These are phyloP conservation scores for Spergularia bocconei DNA, from an alignment of 148 eudicot genomes.

Conservation along the genomic window DNA sequence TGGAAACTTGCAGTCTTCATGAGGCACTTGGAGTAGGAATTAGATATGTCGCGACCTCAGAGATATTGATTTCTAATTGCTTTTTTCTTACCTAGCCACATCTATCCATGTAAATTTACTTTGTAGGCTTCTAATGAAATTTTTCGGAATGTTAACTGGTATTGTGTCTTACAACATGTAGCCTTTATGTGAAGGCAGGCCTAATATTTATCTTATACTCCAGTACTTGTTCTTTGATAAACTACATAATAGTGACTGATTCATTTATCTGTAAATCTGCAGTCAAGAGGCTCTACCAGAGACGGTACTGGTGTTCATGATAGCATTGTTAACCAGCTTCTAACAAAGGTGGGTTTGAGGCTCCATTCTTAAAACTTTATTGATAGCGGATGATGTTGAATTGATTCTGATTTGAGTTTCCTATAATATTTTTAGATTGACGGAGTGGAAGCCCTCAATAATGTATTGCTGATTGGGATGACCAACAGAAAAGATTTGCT, in stretches of 20 bases:
- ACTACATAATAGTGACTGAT: background rate
- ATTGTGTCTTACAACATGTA: background rate
- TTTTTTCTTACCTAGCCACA: no score
- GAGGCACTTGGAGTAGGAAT: background rate
- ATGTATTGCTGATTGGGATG: conserved; percentile 97
- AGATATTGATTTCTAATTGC: background rate
- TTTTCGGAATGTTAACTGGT: background rate
- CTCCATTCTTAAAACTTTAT: background rate
- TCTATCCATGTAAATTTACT: no score
- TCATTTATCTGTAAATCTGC: conserved; percentile 24
- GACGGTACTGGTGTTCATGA: conserved; percentile 99
- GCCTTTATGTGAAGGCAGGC: background rate
- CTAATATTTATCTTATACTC: background rate
- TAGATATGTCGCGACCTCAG: conserved; percentile 6
- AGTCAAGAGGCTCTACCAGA: conserved; percentile 99
- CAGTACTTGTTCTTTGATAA: background rate
- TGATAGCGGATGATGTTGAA: background rate
- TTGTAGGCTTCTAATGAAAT: background rate
- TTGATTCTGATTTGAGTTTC: conserved; percentile 3
- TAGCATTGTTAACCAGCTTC: conserved; percentile 95
- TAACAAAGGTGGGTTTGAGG: conserved; percentile 70
- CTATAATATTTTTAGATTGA: conserved; percentile 57
- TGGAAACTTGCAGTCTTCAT: background rate
- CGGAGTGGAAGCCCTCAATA: conserved; percentile 97
- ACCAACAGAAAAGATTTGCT: conserved; percentile 97